Evolutionary conservation across 202 grass and related monocot species (phyloP), one percentile per base, ranked within the genome.

Genomic region (Musa balbisiana): DNA sequence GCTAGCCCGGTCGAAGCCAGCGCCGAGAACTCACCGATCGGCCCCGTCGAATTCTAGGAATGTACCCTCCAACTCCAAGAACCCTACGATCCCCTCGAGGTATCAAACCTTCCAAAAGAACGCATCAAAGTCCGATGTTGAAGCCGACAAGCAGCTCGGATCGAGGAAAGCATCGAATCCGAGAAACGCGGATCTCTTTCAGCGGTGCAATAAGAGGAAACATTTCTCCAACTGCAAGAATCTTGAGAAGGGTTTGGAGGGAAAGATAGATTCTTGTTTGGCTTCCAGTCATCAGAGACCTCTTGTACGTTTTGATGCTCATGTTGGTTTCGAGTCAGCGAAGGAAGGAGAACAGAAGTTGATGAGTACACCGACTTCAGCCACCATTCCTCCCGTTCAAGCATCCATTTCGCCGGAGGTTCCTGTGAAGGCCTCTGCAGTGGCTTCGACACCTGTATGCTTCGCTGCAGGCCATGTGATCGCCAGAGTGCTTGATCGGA

Each of bases 351-450:
- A 80, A 14, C 11, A 60, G 55, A 73, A 64, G 58, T 9, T 33
- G 9, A 64, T 49, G 8, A 68, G 69, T 14, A 79, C 71, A 19
- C 17, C 76, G 12, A 75, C 64, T 19, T 89, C 88, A 0, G 82
- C 81, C 12, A 78, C 85, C 12, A 99, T 87, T 29, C 95, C 91
- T 75, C 91, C 95, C 11, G 85, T 99, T 27, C 58, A 92, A 83
- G 78, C 89, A 9, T 94, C 95, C 71, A 94, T 99, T 84, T 99
- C 91, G 17, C 91, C 95, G 1, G 91, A 99, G 73, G 86, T 99
- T 72, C 26, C 83, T 26, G 58, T 77, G 1, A 84, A 88, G 62
- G 80, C 74, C 17, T 73, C 85, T 26, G 71, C 83, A 15, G 23
- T 43, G 9, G 78, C 74, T 5, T 52, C 79, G 22, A 88, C 87